These are phyloP conservation scores for Gypsophila paniculata DNA, from an alignment of 179 eudicot genomes.

Conservation along the genomic window DNA sequence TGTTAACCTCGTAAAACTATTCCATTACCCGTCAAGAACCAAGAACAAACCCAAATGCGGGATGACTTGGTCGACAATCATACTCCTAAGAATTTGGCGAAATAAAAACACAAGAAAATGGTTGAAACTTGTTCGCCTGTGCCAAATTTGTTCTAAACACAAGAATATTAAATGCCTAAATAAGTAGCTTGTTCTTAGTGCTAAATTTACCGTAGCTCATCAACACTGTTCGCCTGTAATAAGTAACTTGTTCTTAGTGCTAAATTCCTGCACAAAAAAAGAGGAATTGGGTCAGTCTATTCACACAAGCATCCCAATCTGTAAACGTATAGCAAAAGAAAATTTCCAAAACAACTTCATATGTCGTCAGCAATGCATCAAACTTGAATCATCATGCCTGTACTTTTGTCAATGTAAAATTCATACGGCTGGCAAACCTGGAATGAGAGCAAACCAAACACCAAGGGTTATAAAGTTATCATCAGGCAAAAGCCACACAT, in stretches of 20 bases:
- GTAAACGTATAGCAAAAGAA: not conserved
- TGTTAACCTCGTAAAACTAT: not conserved
- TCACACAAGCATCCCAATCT: constrained; percentile 5
- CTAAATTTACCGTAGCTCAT: constrained; percentile 93
- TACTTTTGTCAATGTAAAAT: constrained; percentile 66
- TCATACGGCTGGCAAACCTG: constrained; percentile 99
- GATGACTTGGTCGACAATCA: not conserved
- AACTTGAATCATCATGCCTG: constrained; percentile 66
- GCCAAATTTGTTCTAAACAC: no score
- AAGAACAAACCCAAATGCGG: not conserved
- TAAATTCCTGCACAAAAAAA: constrained; percentile 61
- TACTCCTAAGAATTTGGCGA: not conserved
- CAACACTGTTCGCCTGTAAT: constrained; percentile 96
- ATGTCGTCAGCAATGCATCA: constrained; percentile 86
- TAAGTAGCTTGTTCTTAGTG: no score
- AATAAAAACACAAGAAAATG: not conserved
- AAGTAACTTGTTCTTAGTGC: constrained; percentile 96
- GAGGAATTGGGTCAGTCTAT: not conserved
- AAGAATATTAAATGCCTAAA: no score
- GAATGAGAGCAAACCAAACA: constrained; percentile 19
- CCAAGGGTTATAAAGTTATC: not conserved
- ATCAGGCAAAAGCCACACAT: not conserved
- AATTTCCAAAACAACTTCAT: constrained; percentile 52
- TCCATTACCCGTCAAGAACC: not conserved
- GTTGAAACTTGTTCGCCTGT: no score